Conservation (phyloP, 106 monocot species). For the Platanthera zijinensis region DNA sequence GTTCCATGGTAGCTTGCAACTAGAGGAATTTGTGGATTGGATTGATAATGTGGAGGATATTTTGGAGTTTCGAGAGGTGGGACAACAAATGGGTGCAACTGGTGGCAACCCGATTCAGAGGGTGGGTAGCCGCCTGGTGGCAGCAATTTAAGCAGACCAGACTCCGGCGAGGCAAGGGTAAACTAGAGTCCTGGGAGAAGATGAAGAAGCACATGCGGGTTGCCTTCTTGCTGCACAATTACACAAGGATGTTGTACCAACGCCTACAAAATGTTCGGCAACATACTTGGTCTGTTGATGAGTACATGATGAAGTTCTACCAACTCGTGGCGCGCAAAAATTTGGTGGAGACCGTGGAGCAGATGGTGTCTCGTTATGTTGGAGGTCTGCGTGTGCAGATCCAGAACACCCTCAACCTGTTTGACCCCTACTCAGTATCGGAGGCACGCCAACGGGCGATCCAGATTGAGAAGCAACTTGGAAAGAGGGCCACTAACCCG, state of each 20-base stretch:
- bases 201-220: not conserved
- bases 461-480: not conserved
- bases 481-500: not conserved
- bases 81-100: not conserved
- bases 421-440: not conserved
- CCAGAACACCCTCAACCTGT: slow-evolving; percentile 5
- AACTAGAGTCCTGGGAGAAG: not conserved
- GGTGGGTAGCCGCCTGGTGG: slow-evolving; percentile 10
- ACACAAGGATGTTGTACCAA: not conserved
- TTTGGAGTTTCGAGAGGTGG: slow-evolving; percentile 6
- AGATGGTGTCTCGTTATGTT: slow-evolving; percentile 4
- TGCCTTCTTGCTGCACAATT: slow-evolving; percentile 4
- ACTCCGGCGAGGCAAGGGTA: too few species aligned
- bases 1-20: too few species aligned
- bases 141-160: slow-evolving; percentile 1
- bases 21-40: not conserved
- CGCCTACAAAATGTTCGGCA: slow-evolving; percentile 6
- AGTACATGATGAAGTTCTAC: slow-evolving; percentile 11
- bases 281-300: slow-evolving; percentile 6
- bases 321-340: not conserved
- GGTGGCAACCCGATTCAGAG: not conserved
- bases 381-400: not conserved
- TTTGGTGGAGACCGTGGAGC: not conserved
- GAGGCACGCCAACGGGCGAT: slow-evolving; percentile 3
- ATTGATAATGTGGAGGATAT: not conserved